Percentiles rank a stretch among this genome's conserved stretches.
phyloP scores from a whole-genome alignment of 257 asterid species.

The Gentiana macrophylla region DNA sequence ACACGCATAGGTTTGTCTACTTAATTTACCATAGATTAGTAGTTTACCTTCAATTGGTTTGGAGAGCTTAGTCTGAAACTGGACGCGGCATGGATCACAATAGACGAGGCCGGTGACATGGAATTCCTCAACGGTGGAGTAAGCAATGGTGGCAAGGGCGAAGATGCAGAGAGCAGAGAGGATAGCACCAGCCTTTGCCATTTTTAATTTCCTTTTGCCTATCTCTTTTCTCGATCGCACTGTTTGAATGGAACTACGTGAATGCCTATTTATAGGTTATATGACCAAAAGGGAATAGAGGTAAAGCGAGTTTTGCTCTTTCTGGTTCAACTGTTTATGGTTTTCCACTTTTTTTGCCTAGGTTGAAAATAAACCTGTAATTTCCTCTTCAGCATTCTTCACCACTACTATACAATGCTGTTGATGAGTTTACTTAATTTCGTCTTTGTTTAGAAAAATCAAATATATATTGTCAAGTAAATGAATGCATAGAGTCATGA shows the following conservation, averaged over 20 bases:
- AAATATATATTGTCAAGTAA: too few relatives aligned
- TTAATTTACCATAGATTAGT: background rate
- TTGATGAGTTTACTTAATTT: too few relatives aligned
- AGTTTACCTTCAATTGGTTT: slow-evolving; percentile 11
- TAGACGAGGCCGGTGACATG: slow-evolving; percentile 22
- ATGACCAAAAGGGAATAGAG: background rate
- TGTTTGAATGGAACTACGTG: background rate
- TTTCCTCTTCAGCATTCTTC: too few relatives aligned
- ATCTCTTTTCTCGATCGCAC: background rate
- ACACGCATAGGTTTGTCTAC: too few relatives aligned
- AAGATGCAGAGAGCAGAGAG: slow-evolving; percentile 14
- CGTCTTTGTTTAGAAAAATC: too few relatives aligned
- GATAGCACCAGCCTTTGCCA: slow-evolving; percentile 26
- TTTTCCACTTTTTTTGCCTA: background rate
- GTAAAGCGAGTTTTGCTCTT: slow-evolving; percentile 8
- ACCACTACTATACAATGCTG: too few relatives aligned
- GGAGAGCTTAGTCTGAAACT: slow-evolving; percentile 20
- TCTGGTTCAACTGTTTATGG: background rate
- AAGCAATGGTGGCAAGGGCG: slow-evolving; percentile 16
- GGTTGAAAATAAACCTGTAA: background rate
- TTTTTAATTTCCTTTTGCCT: background rate
- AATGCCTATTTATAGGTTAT: slow-evolving; percentile 2
- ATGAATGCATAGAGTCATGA: too few relatives aligned
- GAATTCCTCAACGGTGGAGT: slow-evolving; percentile 5
- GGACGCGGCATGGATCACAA: slow-evolving; percentile 36